Evolutionary conservation across 768 basidiomycete species (phyloP).

Genomic region (Candolleomyces efflorescens): DNA sequence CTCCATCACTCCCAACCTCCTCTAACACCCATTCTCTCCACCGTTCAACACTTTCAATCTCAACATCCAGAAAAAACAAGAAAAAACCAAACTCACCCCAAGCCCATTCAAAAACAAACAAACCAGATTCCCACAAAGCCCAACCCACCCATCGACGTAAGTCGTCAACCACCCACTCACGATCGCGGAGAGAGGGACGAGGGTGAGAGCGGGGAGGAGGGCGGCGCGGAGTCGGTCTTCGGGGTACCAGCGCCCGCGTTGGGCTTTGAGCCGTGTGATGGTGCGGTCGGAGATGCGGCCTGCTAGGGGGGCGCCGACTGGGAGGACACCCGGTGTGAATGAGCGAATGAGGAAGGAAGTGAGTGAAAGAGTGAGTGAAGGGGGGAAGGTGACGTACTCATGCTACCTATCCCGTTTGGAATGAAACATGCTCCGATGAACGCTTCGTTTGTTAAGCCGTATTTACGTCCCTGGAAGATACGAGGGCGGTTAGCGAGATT

Average conservation of each 20-base stretch:
- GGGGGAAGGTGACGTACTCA: slow-evolving; percentile 35
- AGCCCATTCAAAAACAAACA: slow-evolving; percentile 63
- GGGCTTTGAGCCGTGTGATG: slow-evolving; percentile 42
- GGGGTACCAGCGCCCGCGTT: slow-evolving; percentile 54
- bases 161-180: slow-evolving; percentile 45
- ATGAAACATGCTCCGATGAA: slow-evolving; percentile 58
- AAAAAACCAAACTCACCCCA: slow-evolving; percentile 40
- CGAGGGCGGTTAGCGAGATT: background rate
- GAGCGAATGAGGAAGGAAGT: background rate
- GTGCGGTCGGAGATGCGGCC: slow-evolving; percentile 56
- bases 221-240: slow-evolving; percentile 63
- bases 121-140: slow-evolving; percentile 46
- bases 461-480: slow-evolving; percentile 45
- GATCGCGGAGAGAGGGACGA: slow-evolving; percentile 52
- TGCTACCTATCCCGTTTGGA: slow-evolving; percentile 56
- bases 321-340: no score
- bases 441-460: slow-evolving; percentile 52
- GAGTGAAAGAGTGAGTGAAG: background rate
- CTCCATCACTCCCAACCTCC: no score
- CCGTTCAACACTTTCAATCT: no score
- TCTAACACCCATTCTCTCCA: no score
- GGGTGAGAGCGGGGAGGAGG: slow-evolving; percentile 38
- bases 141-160: slow-evolving; percentile 45
- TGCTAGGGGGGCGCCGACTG: slow-evolving; percentile 58
- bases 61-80: no score